Evolutionary conservation across 345 rosid genomes (phyloP), one percentile per base, ranked within the genome.

Genomic region (Populus nigra): DNA sequence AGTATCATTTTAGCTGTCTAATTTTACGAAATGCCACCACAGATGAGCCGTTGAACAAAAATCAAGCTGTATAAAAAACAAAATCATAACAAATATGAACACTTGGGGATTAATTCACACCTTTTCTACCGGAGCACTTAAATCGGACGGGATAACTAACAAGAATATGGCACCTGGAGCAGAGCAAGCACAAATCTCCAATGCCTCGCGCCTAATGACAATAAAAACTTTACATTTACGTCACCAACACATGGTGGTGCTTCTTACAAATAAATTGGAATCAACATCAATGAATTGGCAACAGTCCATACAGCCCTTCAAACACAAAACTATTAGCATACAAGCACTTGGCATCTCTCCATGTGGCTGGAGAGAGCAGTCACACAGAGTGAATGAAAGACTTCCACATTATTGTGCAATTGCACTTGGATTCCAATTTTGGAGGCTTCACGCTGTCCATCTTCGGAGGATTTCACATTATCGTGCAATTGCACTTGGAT

Each of bases 201-300:
- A 68, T 77, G 82, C 86, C 86, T 66, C 75, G 73, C 85, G 80
- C 88, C 86, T 81, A 77, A 76, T 63, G 62, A 69, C 67, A 73
- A 36, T 20, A 80, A 80, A 73, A 84, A 74, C 84, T 88, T 88
- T 88, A 88, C 91, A 88, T 84, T 86, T 86, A 86, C 78, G 86
- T 73, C 83, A 79, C 87, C 88, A 80, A 38, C 76, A 74, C 49
- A 73, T 50, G 23, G 84, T 75, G 83, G 87, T 74, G 77, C 16
- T 85, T 75, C 47, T 45, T 77, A 76, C 82, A 81, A 78, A 82
- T 77, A 78, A 86, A 78, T 78, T 67, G 76, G 83, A 75, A 79
- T 62, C 83, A 76, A 78, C 83, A 79, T 69, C 77, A 85, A 75
- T 80, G 80, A 69, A 82, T 86, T 66, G 86, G 79, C 76, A 72